Evolutionary conservation across 1,284 basidiomycete genomes (phyloP).

Genomic region (Singerocomus rubriflavus): DNA sequence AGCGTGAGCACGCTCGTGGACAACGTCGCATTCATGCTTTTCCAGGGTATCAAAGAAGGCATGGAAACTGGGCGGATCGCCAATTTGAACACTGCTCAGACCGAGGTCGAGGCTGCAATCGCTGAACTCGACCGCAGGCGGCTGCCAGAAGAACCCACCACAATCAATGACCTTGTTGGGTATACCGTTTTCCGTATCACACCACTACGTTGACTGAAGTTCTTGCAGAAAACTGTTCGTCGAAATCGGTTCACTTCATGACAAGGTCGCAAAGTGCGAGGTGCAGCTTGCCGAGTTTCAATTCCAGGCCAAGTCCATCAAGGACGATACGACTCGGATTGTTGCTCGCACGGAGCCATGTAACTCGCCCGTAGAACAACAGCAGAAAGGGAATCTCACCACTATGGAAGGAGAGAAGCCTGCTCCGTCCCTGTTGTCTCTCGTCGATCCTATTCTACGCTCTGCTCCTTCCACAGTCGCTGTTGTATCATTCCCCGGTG

Average conservation of each 20-base stretch:
- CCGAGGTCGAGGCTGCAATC: constrained; percentile 19
- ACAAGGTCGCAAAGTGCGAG: constrained; percentile 14
- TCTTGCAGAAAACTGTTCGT: constrained; percentile 9
- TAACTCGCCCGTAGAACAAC: constrained; percentile 1
- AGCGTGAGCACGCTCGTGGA: background rate
- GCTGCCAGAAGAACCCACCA: background rate
- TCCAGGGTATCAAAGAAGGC: constrained; percentile 12
- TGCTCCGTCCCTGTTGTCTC: background rate
- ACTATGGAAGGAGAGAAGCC: background rate
- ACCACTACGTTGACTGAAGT: background rate
- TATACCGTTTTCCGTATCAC: background rate
- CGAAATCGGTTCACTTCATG: constrained; percentile 12
- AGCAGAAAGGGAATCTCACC: constrained; percentile 10
- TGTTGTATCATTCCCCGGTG: constrained; percentile 22
- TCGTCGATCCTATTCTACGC: background rate
- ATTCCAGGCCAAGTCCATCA: background rate
- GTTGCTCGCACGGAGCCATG: constrained; percentile 8
- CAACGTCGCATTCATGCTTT: constrained; percentile 8
- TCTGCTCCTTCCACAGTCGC: constrained; percentile 8
- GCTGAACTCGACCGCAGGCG: constrained; percentile 4
- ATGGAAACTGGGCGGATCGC: constrained; percentile 15
- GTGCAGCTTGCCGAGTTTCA: constrained; percentile 8
- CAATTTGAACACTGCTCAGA: constrained; percentile 4
- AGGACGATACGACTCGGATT: constrained; percentile 11
- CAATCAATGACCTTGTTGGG: constrained; percentile 9